Percentiles rank a stretch among this genome's conserved stretches.
Evolutionary conservation across 306 rosid genomes (phyloP).

Genomic region (Begonia masoniana): DNA sequence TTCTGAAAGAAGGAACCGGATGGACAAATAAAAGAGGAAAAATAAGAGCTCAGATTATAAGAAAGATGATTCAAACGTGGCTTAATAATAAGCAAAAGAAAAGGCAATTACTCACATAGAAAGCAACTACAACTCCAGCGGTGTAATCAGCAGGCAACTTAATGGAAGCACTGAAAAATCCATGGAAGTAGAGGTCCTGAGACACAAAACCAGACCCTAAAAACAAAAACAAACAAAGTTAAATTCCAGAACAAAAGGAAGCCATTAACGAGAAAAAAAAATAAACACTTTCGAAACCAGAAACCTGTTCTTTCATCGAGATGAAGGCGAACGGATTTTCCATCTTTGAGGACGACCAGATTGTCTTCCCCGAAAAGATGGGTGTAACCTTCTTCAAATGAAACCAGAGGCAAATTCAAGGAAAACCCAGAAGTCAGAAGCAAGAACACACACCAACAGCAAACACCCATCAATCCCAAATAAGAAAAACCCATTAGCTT

Average conservation of each 20-base stretch:
- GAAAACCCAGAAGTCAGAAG: constrained; percentile 32
- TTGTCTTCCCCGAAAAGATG: constrained; percentile 80
- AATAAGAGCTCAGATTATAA: too few relatives aligned
- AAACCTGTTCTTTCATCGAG: constrained; percentile 79
- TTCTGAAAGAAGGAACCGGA: too few relatives aligned
- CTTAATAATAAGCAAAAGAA: background rate
- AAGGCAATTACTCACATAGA: constrained; percentile 54
- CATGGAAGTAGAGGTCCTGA: constrained; percentile 59
- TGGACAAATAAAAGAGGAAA: too few relatives aligned
- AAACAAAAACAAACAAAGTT: background rate
- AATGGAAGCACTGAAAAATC: constrained; percentile 55
- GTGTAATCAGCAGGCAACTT: constrained; percentile 62
- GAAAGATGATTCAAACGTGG: too few relatives aligned
- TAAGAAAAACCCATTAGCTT: constrained; percentile 25
- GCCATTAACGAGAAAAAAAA: background rate
- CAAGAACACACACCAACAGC: constrained; percentile 9
- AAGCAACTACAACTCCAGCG: constrained; percentile 89
- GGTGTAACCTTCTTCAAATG: constrained; percentile 77
- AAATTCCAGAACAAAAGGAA: background rate
- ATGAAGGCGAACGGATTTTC: constrained; percentile 68
- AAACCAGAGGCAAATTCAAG: constrained; percentile 32
- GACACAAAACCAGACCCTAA: constrained; percentile 68
- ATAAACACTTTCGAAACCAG: background rate
- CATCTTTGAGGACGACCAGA: constrained; percentile 51
- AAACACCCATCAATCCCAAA: constrained; percentile 11